Evolutionary conservation across 2,329 filamentous ascomycete genomes (phyloP).

Genomic region (Teratosphaeria destructans): DNA sequence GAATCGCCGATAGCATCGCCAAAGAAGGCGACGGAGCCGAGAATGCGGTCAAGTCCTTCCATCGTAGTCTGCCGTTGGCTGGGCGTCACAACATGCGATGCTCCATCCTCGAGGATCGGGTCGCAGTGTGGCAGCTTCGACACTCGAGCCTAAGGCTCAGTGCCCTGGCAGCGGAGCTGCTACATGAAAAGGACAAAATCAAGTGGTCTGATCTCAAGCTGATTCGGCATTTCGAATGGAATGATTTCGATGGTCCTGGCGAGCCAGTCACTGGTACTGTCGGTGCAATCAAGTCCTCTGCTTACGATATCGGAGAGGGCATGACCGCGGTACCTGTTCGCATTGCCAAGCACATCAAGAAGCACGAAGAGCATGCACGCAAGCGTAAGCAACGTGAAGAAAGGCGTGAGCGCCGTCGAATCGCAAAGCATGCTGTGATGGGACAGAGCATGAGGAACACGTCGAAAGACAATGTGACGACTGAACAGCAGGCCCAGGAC

Average conservation of each 20-base stretch:
- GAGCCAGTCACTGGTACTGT: constrained; percentile 60
- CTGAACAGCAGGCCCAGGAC: not conserved
- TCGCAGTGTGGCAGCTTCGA: constrained; percentile 58
- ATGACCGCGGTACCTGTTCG: constrained; percentile 54
- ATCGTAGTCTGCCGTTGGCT: constrained; percentile 46
- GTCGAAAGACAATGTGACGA: constrained; percentile 1
- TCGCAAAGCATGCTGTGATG: constrained; percentile 10
- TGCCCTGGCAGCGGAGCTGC: constrained; percentile 53
- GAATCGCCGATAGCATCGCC: constrained; percentile 52
- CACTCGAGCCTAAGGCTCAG: constrained; percentile 50
- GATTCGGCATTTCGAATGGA: constrained; percentile 60
- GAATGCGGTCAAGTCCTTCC: constrained; percentile 60
- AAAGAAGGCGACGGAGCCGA: constrained; percentile 58
- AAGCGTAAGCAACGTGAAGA: constrained; percentile 32
- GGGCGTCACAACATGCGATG: constrained; percentile 48
- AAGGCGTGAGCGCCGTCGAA: constrained; percentile 17
- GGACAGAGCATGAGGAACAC: not conserved
- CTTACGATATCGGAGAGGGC: constrained; percentile 51
- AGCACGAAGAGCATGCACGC: constrained; percentile 42
- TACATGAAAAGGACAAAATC: constrained; percentile 51
- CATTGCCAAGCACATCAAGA: constrained; percentile 48
- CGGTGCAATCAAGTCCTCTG: constrained; percentile 49
- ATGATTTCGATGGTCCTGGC: constrained; percentile 65
- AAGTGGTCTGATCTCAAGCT: constrained; percentile 55
- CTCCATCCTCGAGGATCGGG: constrained; percentile 51